Evolutionary conservation across 441 rosid genomes (phyloP).

Genomic region (Geranium incanum): DNA sequence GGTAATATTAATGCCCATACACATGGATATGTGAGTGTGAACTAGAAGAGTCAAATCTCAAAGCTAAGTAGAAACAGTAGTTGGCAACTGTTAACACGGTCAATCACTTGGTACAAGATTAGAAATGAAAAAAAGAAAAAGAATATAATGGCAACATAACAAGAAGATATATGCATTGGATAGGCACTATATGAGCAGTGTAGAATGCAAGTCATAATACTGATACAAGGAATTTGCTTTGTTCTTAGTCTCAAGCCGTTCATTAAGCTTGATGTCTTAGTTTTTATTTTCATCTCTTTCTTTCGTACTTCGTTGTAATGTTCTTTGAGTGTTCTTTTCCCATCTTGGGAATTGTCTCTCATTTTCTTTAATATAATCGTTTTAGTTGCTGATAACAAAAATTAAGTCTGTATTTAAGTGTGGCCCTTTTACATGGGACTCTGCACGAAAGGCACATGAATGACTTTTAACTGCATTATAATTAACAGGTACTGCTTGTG

Average conservation of each 20-base stretch:
- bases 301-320: no score
- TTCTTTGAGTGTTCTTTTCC: no score
- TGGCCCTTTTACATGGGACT: not conserved
- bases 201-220: not conserved
- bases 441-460: not conserved
- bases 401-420: not conserved
- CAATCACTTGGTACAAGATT: not conserved
- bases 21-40: no score
- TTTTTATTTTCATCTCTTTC: no score
- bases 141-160: not conserved
- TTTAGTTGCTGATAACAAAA: no score
- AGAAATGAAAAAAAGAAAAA: not conserved
- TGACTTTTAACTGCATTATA: not conserved
- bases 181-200: not conserved
- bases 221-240: not conserved
- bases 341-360: no score
- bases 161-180: not conserved
- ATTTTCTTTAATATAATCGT: no score
- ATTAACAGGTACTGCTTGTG: not conserved
- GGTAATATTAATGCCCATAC: no score
- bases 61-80: no score
- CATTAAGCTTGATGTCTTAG: no score
- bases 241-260: not conserved
- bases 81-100: no score
- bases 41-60: no score